Conservation (phyloP, 345 rosid species). For the Physaria fendleri region DNA sequence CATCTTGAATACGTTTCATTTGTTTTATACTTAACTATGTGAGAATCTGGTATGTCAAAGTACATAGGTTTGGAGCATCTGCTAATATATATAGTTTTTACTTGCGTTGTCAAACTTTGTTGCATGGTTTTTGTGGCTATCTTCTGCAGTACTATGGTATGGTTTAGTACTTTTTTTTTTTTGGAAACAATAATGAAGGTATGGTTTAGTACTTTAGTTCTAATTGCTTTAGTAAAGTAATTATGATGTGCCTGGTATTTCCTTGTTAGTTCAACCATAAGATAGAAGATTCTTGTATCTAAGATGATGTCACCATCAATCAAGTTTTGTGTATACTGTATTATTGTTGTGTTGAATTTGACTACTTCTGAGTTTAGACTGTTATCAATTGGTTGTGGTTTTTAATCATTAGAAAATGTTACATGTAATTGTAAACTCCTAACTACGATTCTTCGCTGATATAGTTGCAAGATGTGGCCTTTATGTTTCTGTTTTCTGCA, state of each 20-base stretch:
- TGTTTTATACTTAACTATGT: background rate
- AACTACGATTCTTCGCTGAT: background rate
- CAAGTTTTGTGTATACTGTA: background rate
- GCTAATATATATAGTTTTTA: too few relatives aligned
- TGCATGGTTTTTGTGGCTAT: background rate
- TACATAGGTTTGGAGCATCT: background rate
- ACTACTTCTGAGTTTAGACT: background rate
- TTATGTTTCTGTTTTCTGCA: conserved; percentile 29
- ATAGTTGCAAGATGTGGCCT: background rate
- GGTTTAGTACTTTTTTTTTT: too few relatives aligned
- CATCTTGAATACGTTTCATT: background rate
- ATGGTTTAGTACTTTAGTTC: too few relatives aligned
- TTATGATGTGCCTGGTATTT: background rate
- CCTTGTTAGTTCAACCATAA: background rate
- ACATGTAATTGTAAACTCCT: background rate
- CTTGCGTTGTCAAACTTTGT: background rate
- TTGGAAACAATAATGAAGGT: too few relatives aligned
- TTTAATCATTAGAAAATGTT: background rate
- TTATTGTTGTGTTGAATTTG: background rate
- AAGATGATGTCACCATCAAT: background rate
- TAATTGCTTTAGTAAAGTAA: background rate
- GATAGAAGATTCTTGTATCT: background rate
- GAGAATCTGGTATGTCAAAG: background rate
- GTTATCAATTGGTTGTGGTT: background rate
- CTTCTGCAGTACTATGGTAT: background rate